Percentiles rank a stretch among this genome's conserved stretches.
These are phyloP conservation scores for Carallia brachiata DNA, from an alignment of 345 rosid genomes.

Conservation along the genomic window DNA sequence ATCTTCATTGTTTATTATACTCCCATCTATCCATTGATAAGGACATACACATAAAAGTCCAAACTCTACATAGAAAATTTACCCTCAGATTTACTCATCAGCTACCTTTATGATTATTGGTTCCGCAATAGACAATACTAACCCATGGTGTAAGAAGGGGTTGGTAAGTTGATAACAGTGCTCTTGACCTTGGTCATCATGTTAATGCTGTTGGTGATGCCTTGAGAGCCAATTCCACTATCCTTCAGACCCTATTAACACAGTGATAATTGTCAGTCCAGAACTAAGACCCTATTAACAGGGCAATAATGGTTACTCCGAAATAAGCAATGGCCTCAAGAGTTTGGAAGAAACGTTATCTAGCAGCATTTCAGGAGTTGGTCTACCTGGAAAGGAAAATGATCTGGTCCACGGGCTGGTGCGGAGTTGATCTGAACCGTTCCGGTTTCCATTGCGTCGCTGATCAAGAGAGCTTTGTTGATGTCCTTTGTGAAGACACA, in stretches of 20 bases:
- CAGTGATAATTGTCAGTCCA: neutral
- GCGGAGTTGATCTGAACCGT: slow-evolving; percentile 98
- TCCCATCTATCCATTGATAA: neutral
- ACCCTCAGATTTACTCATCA: neutral
- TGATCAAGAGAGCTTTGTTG: slow-evolving; percentile 80
- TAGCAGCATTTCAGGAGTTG: neutral
- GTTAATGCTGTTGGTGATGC: slow-evolving; percentile 91
- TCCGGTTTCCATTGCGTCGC: slow-evolving; percentile 99
- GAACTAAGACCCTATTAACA: slow-evolving; percentile 47
- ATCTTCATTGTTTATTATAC: neutral
- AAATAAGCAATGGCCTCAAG: neutral
- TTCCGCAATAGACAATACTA: slow-evolving; percentile 18
- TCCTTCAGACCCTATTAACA: slow-evolving; percentile 80
- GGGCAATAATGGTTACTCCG: neutral
- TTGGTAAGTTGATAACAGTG: slow-evolving; percentile 87
- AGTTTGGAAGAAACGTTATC: neutral
- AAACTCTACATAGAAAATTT: neutral
- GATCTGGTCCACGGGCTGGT: slow-evolving; percentile 99
- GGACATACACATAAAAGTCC: neutral
- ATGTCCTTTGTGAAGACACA: slow-evolving; percentile 92
- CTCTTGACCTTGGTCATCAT: slow-evolving; percentile 94
- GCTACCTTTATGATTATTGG: neutral
- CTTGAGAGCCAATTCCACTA: slow-evolving; percentile 98
- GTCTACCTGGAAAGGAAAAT: slow-evolving; percentile 95
- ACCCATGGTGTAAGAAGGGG: slow-evolving; percentile 94